A percentile compares a stretch with the other conserved stretches of the same genome.
These are phyloP conservation scores for Agaricus blazei DNA, from an alignment of 768 basidiomycete genomes.

Conservation along the genomic window DNA sequence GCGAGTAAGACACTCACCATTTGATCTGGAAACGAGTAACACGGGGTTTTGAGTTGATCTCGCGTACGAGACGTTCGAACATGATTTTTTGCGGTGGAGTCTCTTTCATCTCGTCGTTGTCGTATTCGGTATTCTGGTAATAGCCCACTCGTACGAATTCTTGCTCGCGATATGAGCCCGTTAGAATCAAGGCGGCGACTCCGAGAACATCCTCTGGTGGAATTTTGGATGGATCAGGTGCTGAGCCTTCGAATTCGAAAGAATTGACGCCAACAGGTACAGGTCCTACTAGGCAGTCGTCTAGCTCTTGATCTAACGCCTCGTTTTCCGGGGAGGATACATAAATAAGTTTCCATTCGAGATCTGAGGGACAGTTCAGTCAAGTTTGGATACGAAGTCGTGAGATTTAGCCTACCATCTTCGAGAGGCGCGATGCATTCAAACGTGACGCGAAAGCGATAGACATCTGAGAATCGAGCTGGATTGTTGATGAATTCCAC, in stretches of 20 bases:
- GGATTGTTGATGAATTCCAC: slow-evolving; percentile 93
- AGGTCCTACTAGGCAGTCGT: slow-evolving; percentile 96
- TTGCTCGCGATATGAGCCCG: slow-evolving; percentile 92
- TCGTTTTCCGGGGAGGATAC: slow-evolving; percentile 92
- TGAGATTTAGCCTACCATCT: slow-evolving; percentile 54
- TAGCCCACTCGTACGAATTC: slow-evolving; percentile 99
- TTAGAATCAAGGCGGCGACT: slow-evolving; percentile 95
- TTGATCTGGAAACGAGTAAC: slow-evolving; percentile 92
- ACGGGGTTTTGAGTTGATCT: slow-evolving; percentile 86
- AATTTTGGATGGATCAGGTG: slow-evolving; percentile 81
- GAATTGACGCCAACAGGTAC: slow-evolving; percentile 96
- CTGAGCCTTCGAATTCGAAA: slow-evolving; percentile 89
- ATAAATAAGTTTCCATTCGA: slow-evolving; percentile 98
- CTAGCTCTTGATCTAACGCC: slow-evolving; percentile 93
- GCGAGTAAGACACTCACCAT: slow-evolving; percentile 47
- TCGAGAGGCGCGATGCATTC: slow-evolving; percentile 90
- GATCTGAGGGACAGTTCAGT: slow-evolving; percentile 45
- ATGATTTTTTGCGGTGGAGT: slow-evolving; percentile 61
- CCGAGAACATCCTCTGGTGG: slow-evolving; percentile 90
- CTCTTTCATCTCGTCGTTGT: slow-evolving; percentile 87
- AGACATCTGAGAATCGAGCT: slow-evolving; percentile 85
- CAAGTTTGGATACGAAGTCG: neutral
- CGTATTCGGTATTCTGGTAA: slow-evolving; percentile 99
- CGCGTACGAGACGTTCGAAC: slow-evolving; percentile 78
- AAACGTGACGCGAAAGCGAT: slow-evolving; percentile 93